These are phyloP conservation scores for Phyllosticta paracitricarpa DNA, from an alignment of 2,329 filamentous ascomycete species.

Conservation along the genomic window DNA sequence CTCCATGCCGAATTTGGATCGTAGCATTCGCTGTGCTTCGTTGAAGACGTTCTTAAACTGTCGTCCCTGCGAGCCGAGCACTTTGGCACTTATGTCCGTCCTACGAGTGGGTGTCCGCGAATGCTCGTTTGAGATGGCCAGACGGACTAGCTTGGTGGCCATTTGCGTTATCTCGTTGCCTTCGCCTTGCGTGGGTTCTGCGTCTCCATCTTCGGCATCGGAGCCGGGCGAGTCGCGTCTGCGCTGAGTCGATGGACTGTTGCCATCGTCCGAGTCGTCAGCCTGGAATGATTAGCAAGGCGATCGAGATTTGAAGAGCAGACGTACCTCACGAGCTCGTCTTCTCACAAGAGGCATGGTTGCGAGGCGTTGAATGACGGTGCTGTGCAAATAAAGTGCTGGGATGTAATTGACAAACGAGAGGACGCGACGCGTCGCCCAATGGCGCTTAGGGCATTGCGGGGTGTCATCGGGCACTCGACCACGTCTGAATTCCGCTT, in stretches of 20 bases:
- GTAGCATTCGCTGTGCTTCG: slow-evolving; percentile 62
- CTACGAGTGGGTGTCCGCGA: slow-evolving; percentile 48
- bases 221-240: slow-evolving; percentile 4
- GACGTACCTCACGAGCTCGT: slow-evolving; percentile 11
- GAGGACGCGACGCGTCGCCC: not conserved
- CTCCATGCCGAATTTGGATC: slow-evolving; percentile 78
- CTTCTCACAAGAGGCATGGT: not conserved
- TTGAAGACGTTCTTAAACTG: slow-evolving; percentile 71
- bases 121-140: slow-evolving; percentile 52
- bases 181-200: not conserved
- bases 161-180: slow-evolving; percentile 25
- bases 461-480: not conserved
- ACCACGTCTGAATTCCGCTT: not conserved
- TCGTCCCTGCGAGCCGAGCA: slow-evolving; percentile 59
- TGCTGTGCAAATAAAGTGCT: not conserved
- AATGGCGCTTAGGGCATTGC: not conserved
- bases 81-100: slow-evolving; percentile 50
- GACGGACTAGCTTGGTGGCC: slow-evolving; percentile 52
- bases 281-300: not conserved
- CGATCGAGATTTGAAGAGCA: not conserved
- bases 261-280: not conserved
- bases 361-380: not conserved
- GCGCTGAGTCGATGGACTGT: slow-evolving; percentile 4
- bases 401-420: not conserved
- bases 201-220: slow-evolving; percentile 1